phyloP scores from a whole-genome alignment of 192 early-diverging fungal genomes.

The Glomus cerebriforme region DNA sequence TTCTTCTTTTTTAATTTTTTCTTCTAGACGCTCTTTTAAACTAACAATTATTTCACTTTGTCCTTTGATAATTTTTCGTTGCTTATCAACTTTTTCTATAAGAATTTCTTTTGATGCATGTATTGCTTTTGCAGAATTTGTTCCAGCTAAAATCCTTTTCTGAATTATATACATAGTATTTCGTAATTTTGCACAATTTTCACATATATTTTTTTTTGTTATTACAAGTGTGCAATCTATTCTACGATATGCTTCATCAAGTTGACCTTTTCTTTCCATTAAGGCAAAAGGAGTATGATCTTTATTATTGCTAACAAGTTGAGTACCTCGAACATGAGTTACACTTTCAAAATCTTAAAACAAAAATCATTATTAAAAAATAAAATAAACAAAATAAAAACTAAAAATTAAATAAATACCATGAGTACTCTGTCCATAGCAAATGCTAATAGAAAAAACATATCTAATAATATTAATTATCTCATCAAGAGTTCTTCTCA shows the following conservation, averaged over 20 bases:
- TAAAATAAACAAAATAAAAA: no score
- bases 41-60: not conserved
- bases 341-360: no score
- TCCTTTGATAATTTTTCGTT: slow-evolving; percentile 7
- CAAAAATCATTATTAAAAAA: no score
- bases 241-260: not conserved
- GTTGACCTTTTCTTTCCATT: not conserved
- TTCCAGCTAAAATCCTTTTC: no score
- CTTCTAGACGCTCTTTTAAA: slow-evolving; percentile 2
- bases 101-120: slow-evolving; percentile 9
- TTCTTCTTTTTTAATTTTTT: slow-evolving; percentile 9
- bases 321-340: no score
- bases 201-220: not conserved
- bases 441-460: not conserved
- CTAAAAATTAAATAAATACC: no score
- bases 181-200: not conserved
- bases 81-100: not conserved
- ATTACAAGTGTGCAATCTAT: not conserved
- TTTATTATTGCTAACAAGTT: no score
- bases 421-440: not conserved
- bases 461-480: no score
- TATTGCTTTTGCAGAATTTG: not conserved
- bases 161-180: no score
- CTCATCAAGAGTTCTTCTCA: no score
- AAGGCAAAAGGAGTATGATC: not conserved